Base-by-base conservation (phyloP, 345 rosid species). In the Atalantia buxifolia region DNA sequence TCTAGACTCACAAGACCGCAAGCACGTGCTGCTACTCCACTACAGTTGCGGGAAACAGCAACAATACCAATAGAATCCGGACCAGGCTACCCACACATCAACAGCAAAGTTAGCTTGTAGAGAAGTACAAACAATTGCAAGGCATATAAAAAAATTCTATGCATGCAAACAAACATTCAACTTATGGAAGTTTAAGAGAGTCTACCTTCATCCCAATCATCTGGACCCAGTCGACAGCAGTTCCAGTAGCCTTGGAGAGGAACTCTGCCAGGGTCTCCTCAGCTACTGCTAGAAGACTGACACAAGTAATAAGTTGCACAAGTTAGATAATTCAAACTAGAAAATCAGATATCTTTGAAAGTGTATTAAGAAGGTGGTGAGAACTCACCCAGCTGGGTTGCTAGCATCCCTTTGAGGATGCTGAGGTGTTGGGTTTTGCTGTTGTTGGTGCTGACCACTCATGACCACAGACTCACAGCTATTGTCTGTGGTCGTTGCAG, bases 151-250 rank as follows among this genome's bases (percentile, higher is more conserved):
- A 53, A 38, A 22, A 1, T 33, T 28, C 18, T 22, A 7, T 19
- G 35, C 42, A 53, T 1, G 8, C 22, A 21, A 7, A 69, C 6
- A 53, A 66, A 25, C 21, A 16, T n/a, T n/a, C 6, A n/a, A 33
- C n/a, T 31, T 7, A 48, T 64, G 42, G 7, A 71, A 48, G 24
- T 5, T 59, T 21, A 68, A 67, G 48, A 36, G 1, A 53, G 70
- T 66, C 61, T 71, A 95, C 99, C 99, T 95, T 95, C 99, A 95
- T 95, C 97, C 99, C 99, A 91, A 93, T 92, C 98, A 95, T 93
- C 93, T 95, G 99, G 27, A 93, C 99, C 99, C 99, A 95, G 90
- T 95, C 90, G 82, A 95, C 94, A 92, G 99, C 98, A 88, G 98
- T 95, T 88, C 99, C 99, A 50, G 98, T 95, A 88, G 99, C 99